A percentile compares a stretch with the other conserved stretches of the same genome.
These are phyloP conservation scores for Tolypocladium paradoxum DNA, from an alignment of 2,329 filamentous ascomycete genomes.

Conservation along the genomic window DNA sequence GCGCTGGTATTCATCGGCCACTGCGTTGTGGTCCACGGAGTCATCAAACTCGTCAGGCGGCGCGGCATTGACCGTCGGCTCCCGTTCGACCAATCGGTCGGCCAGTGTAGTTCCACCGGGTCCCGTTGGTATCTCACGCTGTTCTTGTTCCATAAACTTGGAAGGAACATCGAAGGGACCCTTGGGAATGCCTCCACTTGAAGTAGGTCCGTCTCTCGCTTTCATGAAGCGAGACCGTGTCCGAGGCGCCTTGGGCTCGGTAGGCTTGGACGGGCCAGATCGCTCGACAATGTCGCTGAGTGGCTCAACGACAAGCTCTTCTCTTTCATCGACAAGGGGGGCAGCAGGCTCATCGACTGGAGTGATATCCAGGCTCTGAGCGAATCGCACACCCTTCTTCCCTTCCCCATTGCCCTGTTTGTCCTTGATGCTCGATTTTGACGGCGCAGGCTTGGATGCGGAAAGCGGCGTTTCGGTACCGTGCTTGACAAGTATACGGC, in stretches of 20 bases:
- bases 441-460: conserved; percentile 9
- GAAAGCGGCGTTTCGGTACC: conserved; percentile 10
- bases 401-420: conserved; percentile 12
- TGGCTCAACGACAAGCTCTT: conserved; percentile 30
- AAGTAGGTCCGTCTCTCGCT: conserved; percentile 14
- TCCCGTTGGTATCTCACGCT: conserved; percentile 31
- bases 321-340: conserved; percentile 10
- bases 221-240: conserved; percentile 44
- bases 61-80: conserved; percentile 19
- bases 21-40: conserved; percentile 60
- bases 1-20: conserved; percentile 73
- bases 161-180: conserved; percentile 33
- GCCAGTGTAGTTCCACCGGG: conserved; percentile 48
- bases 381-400: conserved; percentile 74
- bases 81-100: conserved; percentile 46
- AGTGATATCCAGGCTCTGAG: conserved; percentile 62
- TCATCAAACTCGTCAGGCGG: conserved; percentile 58
- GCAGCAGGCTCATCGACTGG: conserved; percentile 16
- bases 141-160: conserved; percentile 26
- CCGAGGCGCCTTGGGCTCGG: conserved; percentile 20
- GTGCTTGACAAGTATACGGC: conserved; percentile 40
- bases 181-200: conserved; percentile 16
- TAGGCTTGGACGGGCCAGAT: conserved; percentile 13
- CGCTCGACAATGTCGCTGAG: conserved; percentile 44
- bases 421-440: conserved; percentile 23